Conservation (phyloP, 164 flowering plant genomes). For the Berberis vulgaris region DNA sequence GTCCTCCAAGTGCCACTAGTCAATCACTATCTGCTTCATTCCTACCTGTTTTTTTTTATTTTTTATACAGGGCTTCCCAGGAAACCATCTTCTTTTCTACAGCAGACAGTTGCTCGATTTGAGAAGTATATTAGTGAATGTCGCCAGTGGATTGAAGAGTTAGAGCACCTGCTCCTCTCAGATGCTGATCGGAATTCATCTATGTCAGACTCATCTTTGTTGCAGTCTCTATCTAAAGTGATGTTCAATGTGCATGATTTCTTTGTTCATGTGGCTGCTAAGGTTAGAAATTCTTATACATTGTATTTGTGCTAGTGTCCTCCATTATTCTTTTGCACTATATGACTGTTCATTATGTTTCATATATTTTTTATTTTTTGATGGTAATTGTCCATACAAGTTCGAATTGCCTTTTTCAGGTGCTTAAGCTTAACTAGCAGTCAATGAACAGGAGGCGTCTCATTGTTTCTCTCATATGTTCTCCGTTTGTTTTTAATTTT, state of each 20-base stretch:
- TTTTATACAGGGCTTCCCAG: conserved; percentile 84
- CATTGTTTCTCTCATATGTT: too few species aligned
- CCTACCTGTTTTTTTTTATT: conserved; percentile 59
- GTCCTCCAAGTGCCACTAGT: conserved; percentile 28
- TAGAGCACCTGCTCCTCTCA: conserved; percentile 74
- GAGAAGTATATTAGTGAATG: conserved; percentile 76
- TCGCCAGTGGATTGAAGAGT: conserved; percentile 91
- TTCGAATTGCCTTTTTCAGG: too few species aligned
- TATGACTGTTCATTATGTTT: neutral
- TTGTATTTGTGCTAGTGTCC: neutral
- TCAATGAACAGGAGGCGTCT: too few species aligned
- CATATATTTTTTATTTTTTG: neutral
- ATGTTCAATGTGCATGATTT: conserved; percentile 90
- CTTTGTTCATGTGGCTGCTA: conserved; percentile 95
- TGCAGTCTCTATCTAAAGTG: conserved; percentile 88
- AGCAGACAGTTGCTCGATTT: conserved; percentile 71
- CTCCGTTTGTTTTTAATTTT: too few species aligned
- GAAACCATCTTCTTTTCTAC: conserved; percentile 84
- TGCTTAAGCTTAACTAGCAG: too few species aligned
- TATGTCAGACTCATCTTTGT: conserved; percentile 21
- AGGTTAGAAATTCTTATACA: conserved; percentile 38
- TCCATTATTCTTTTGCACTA: neutral
- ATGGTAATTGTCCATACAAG: too few species aligned
- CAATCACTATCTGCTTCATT: conserved; percentile 44
- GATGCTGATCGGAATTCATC: conserved; percentile 37